These are phyloP conservation scores for Saprolegnia diclina DNA, from an alignment of 352 stramenopile species.

Conservation along the genomic window DNA sequence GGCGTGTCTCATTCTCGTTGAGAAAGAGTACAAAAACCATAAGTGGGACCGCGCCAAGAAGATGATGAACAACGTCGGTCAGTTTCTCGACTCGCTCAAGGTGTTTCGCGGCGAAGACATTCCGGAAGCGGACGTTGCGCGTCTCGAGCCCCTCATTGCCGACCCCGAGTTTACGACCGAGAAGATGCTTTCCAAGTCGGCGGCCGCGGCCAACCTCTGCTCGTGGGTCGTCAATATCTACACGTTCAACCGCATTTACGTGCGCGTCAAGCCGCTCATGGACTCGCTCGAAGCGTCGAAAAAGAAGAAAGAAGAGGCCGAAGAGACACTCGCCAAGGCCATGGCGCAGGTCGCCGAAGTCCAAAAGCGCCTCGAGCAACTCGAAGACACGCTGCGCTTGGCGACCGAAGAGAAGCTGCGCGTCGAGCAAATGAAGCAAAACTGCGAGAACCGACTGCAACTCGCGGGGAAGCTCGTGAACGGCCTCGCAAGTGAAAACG, in stretches of 20 bases:
- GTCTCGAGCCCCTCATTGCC: conserved; percentile 88
- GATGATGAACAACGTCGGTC: conserved; percentile 98
- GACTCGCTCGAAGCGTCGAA: conserved; percentile 93
- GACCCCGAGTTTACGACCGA: conserved; percentile 93
- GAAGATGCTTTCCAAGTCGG: conserved; percentile 96
- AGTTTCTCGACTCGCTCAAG: conserved; percentile 91
- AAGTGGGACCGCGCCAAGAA: conserved; percentile 98
- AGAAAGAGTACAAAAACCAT: conserved; percentile 98
- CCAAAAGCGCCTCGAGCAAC: conserved; percentile 84
- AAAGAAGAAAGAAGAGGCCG: conserved; percentile 90
- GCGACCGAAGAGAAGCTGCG: conserved; percentile 95
- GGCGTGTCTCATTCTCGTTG: conserved; percentile 93
- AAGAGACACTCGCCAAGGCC: conserved; percentile 87
- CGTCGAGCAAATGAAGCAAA: conserved; percentile 93
- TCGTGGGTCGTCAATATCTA: conserved; percentile 98
- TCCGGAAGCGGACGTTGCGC: conserved; percentile 89
- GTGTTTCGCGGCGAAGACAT: conserved; percentile 94
- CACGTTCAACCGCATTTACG: conserved; percentile 98
- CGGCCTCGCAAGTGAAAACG: conserved; percentile 93
- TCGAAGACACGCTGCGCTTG: conserved; percentile 92
- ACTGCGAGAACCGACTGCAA: conserved; percentile 88
- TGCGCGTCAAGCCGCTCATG: conserved; percentile 98
- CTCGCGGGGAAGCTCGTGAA: conserved; percentile 94
- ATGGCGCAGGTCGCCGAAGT: conserved; percentile 92
- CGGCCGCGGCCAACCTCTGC: conserved; percentile 94